Percentiles rank a stretch among this genome's conserved stretches.
Evolutionary conservation across 2,329 filamentous ascomycete genomes (phyloP).

Genomic region (Fonsecaea monophora): DNA sequence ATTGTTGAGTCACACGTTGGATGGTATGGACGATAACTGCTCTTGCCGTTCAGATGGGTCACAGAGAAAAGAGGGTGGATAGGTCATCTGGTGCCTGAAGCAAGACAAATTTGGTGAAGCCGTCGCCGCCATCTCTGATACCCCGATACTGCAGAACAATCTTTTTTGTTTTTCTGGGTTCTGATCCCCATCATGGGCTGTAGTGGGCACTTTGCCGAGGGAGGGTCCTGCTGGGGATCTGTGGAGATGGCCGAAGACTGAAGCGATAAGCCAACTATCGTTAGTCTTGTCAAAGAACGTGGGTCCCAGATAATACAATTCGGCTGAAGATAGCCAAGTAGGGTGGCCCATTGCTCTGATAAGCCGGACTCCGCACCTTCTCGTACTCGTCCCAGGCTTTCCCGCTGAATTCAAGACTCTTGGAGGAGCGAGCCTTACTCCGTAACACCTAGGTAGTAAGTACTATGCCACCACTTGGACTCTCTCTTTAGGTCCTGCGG

Average conservation of each 20-base stretch:
- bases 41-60: not conserved
- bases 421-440: not conserved
- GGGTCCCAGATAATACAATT: slow-evolving; percentile 12
- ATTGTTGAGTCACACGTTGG: slow-evolving; percentile 8
- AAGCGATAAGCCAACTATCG: not conserved
- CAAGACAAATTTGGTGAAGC: slow-evolving; percentile 14
- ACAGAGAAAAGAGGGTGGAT: slow-evolving; percentile 13
- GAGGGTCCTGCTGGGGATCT: not conserved
- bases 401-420: not conserved
- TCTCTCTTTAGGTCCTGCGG: not conserved
- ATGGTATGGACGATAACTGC: not conserved
- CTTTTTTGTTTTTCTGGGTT: not conserved
- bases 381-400: not conserved
- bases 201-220: not conserved
- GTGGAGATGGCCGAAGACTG: not conserved
- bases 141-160: not conserved
- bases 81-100: slow-evolving; percentile 16
- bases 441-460: not conserved
- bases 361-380: not conserved
- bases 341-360: not conserved
- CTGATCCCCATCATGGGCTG: not conserved
- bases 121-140: slow-evolving; percentile 9
- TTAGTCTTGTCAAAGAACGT: slow-evolving; percentile 4
- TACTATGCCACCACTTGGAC: not conserved
- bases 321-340: not conserved